These are phyloP conservation scores for Chalaropsis thielavioides DNA, from an alignment of 2,329 filamentous ascomycete genomes.

Conservation along the genomic window DNA sequence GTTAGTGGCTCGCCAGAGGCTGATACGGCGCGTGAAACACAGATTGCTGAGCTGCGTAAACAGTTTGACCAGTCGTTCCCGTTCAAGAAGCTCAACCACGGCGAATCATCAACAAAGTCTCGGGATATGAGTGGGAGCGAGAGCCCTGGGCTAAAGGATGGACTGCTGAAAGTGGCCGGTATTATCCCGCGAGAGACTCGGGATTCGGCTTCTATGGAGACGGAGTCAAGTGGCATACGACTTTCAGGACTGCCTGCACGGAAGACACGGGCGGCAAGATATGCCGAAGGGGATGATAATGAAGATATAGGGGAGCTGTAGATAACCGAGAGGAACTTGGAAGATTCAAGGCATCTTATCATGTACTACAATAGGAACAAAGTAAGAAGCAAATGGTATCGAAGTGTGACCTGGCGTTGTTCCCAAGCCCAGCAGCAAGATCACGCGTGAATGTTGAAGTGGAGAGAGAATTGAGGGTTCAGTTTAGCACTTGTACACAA, in stretches of 20 bases:
- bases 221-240: not conserved
- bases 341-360: not conserved
- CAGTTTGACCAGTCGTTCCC: constrained; percentile 40
- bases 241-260: constrained; percentile 15
- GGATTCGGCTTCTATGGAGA: not conserved
- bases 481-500: constrained; percentile 17
- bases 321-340: not conserved
- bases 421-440: not conserved
- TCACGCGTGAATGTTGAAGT: not conserved
- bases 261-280: constrained; percentile 23
- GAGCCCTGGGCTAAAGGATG: not conserved
- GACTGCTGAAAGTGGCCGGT: not conserved
- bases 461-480: constrained; percentile 12
- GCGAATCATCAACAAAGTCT: not conserved
- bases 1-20: constrained; percentile 21
- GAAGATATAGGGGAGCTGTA: constrained; percentile 20
- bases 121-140: not conserved
- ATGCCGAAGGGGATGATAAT: constrained; percentile 26
- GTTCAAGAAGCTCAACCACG: constrained; percentile 21
- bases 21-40: constrained; percentile 57
- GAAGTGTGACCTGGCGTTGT: not conserved
- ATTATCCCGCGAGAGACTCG: not conserved
- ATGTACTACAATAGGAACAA: not conserved
- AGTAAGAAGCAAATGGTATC: not conserved
- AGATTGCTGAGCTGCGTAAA: constrained; percentile 40